Evolutionary conservation across 2,329 filamentous ascomycete species (phyloP), one percentile per base, ranked within the genome.

Genomic region (Emericellopsis atlantica): DNA sequence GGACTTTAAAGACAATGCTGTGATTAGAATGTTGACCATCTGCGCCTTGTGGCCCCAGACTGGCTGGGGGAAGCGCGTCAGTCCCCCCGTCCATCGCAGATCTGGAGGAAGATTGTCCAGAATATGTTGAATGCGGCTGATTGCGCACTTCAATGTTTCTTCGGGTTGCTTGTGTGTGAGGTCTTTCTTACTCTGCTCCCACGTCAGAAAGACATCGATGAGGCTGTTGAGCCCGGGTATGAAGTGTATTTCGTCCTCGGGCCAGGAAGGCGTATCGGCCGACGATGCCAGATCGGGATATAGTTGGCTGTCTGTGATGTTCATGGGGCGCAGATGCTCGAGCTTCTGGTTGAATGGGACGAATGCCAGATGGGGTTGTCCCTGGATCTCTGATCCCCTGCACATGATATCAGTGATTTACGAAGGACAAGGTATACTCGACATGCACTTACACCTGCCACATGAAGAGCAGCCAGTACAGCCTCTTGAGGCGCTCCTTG

Each of bases 41-140:
- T 62, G 60, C 3, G 54, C 58, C 33, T 61, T 56, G 36, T 62
- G 60, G 4, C 59, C 57, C 10, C 55, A 49, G 0, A 57, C 60
- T 2, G 52, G 49, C 10, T 44, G 42, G 0, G 48, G 36, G 0
- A 54, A 54, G 1, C 57, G 52, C 0, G 59, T 58, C 1, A 61
- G 41, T 0, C 59, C 57, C 3, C 59, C 59, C 1, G 58, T 50
- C 60, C 60, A 62, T 5, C 57, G 49, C 2, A 62, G 45, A 31
- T 59, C 54, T 0, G 56, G 54, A 0, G 56, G 57, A 1, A 62
- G 52, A 14, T 37, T 40, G 34, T 62, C 55, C 6, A 61, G 44
- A 3, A 57, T 51, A 0, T 40, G 40, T 38, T 60, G 57, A 4
- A 61, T 43, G 5, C 44, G 49, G 4, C 14, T 22, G 2, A 58